Conservation (phyloP, 345 rosid species). For the Limnanthes douglasii region DNA sequence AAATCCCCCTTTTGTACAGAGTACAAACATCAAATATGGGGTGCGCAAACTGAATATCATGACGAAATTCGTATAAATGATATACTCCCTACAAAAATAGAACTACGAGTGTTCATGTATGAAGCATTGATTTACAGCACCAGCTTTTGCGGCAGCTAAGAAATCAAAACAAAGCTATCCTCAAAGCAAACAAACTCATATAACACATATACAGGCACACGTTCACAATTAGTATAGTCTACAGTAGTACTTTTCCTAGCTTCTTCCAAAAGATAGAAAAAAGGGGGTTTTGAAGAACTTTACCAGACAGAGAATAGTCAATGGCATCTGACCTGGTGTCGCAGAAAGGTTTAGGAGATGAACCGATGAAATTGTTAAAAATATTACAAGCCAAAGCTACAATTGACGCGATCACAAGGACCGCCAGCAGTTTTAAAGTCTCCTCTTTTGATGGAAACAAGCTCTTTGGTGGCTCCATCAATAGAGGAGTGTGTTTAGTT, state of each 20-base stretch:
- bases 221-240: not conserved
- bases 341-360: conserved; percentile 45
- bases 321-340: conserved; percentile 20
- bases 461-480: conserved; percentile 44
- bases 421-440: conserved; percentile 27
- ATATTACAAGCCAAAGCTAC: conserved; percentile 54
- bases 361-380: conserved; percentile 19
- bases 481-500: conserved; percentile 19
- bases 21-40: too few species aligned
- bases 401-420: conserved; percentile 41
- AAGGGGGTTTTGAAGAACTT: not conserved
- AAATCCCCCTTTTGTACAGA: too few species aligned
- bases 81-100: too few species aligned
- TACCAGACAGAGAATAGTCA: conserved; percentile 38
- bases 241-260: not conserved
- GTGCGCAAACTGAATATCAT: too few species aligned
- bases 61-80: too few species aligned
- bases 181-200: too few species aligned
- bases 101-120: too few species aligned
- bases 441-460: conserved; percentile 66
- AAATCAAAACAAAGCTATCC: too few species aligned
- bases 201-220: not conserved
- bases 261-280: not conserved
- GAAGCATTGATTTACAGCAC: too few species aligned
- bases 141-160: too few species aligned